Evolutionary conservation across 345 rosid species (phyloP).

Genomic region (Melaleuca alternifolia): DNA sequence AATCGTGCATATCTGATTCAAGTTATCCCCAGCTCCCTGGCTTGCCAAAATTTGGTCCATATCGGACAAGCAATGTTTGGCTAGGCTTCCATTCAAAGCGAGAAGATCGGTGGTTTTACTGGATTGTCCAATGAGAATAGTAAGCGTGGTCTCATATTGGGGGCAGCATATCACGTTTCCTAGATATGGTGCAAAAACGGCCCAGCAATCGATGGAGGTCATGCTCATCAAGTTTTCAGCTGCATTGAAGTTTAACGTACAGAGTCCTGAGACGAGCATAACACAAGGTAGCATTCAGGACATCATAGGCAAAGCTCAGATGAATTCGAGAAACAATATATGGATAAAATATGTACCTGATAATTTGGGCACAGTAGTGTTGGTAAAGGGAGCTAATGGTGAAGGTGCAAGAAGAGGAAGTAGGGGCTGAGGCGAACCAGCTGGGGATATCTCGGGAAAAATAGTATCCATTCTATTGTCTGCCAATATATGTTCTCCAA

Average conservation of each 20-base stretch:
- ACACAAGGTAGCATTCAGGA: too few species aligned
- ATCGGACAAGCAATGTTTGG: slow-evolving; percentile 74
- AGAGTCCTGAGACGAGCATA: too few species aligned
- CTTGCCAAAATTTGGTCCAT: slow-evolving; percentile 68
- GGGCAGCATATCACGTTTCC: slow-evolving; percentile 98
- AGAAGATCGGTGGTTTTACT: slow-evolving; percentile 62
- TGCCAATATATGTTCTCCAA: slow-evolving; percentile 3
- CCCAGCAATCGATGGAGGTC: slow-evolving; percentile 73
- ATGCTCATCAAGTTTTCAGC: too few species aligned
- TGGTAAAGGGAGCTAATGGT: slow-evolving; percentile 69
- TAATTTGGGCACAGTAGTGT: slow-evolving; percentile 44
- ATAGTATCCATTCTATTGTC: slow-evolving; percentile 18
- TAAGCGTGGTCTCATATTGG: slow-evolving; percentile 67
- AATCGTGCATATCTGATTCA: slow-evolving; percentile 48
- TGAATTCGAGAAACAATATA: too few species aligned
- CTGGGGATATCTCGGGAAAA: slow-evolving; percentile 65
- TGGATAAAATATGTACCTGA: too few species aligned
- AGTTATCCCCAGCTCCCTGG: slow-evolving; percentile 56
- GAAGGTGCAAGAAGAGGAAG: slow-evolving; percentile 90
- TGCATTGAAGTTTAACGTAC: too few species aligned
- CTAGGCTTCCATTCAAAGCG: slow-evolving; percentile 51
- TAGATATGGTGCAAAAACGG: slow-evolving; percentile 65
- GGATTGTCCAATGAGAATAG: slow-evolving; percentile 69
- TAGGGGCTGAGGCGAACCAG: slow-evolving; percentile 68
- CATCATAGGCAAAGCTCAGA: too few species aligned